Percentiles rank a stretch among this genome's conserved stretches.
Evolutionary conservation across 805 yeast species (phyloP).

Genomic region (Candida yuanshanica): DNA sequence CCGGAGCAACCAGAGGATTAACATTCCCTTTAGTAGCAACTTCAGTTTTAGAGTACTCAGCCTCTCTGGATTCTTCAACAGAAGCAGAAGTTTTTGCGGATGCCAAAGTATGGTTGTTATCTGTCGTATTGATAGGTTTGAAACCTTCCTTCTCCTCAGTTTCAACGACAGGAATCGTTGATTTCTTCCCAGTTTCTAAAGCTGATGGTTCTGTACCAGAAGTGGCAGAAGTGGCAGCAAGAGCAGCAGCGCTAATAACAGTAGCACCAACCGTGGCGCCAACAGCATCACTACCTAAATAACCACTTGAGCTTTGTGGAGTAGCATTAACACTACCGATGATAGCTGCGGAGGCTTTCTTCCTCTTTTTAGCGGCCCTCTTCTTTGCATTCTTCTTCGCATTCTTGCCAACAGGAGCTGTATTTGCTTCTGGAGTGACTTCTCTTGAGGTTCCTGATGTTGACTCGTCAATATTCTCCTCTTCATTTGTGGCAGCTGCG

Average conservation of each 20-base stretch:
- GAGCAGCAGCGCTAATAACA: not conserved
- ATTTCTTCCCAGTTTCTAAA: not conserved
- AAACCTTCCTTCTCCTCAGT: not conserved
- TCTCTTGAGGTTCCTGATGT: slow-evolving; percentile 10
- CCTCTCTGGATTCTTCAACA: not conserved
- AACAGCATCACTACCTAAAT: not conserved
- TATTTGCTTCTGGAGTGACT: slow-evolving; percentile 10
- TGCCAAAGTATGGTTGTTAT: not conserved
- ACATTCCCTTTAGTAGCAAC: not conserved
- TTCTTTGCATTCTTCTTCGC: slow-evolving; percentile 20
- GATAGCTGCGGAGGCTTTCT: slow-evolving; percentile 12
- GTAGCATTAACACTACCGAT: not conserved
- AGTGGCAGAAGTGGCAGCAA: not conserved
- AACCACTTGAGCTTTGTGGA: slow-evolving; percentile 2
- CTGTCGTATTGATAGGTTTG: not conserved
- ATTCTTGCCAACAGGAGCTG: slow-evolving; percentile 9
- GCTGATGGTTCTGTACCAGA: not conserved
- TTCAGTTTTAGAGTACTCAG: not conserved
- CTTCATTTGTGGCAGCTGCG: not conserved
- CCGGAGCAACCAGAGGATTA: slow-evolving; percentile 1
- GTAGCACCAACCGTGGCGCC: not conserved
- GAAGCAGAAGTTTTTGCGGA: not conserved
- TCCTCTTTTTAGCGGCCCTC: slow-evolving; percentile 18
- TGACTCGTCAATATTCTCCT: not conserved
- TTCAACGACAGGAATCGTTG: not conserved